phyloP scores from a whole-genome alignment of 108 stramenopile genomes.

The Discostella stelligeroides region DNA sequence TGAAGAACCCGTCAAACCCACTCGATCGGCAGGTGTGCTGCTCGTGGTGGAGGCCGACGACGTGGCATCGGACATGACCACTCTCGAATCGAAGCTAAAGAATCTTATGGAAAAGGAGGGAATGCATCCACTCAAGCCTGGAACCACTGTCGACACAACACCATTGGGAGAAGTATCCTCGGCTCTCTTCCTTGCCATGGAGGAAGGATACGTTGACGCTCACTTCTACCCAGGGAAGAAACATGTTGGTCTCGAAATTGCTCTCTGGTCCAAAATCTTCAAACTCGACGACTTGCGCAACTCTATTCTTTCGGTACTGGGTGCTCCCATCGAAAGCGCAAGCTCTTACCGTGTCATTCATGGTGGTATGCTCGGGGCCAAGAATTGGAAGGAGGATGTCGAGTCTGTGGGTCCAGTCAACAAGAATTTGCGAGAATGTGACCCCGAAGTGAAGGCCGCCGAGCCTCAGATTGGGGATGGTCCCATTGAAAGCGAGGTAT shows the following conservation, averaged over 20 bases:
- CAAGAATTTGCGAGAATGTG: constrained; percentile 48
- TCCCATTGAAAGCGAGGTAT: constrained; percentile 37
- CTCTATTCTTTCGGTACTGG: constrained; percentile 39
- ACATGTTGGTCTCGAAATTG: constrained; percentile 53
- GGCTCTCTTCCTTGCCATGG: constrained; percentile 46
- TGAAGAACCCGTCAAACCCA: constrained; percentile 50
- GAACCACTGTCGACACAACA: constrained; percentile 23
- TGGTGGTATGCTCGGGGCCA: constrained; percentile 81
- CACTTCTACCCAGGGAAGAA: constrained; percentile 54
- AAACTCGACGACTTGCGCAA: constrained; percentile 52
- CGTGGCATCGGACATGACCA: constrained; percentile 25
- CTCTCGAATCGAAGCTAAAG: constrained; percentile 36
- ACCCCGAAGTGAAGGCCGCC: constrained; percentile 39
- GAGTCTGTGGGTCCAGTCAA: constrained; percentile 70
- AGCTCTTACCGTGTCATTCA: constrained; percentile 72
- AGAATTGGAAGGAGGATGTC: constrained; percentile 81
- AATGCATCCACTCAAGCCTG: constrained; percentile 36
- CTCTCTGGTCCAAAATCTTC: constrained; percentile 49
- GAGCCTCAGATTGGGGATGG: constrained; percentile 47
- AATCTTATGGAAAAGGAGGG: constrained; percentile 29
- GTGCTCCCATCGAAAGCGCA: background rate
- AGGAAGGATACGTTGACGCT: constrained; percentile 55
- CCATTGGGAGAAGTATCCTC: constrained; percentile 30
- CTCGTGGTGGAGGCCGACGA: constrained; percentile 75
- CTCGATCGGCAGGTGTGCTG: constrained; percentile 67